A percentile compares a stretch with the other conserved stretches of the same genome.
Conservation (phyloP, 176 grass and related monocot genomes). For the Oryza officinalis region DNA sequence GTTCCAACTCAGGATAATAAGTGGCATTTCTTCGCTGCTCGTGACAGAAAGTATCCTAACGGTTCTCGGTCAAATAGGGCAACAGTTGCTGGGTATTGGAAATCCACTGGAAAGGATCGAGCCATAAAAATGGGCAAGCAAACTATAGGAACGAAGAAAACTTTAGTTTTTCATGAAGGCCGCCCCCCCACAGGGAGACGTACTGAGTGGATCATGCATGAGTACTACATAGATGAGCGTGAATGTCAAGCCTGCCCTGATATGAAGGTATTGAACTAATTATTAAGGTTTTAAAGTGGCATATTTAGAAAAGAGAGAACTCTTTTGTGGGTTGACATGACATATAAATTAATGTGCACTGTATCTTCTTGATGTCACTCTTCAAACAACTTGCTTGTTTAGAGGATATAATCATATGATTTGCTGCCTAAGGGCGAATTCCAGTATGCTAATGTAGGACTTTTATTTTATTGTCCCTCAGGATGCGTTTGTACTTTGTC, state of each 20-base stretch:
- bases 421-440: constrained; percentile 1
- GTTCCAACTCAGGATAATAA: constrained; percentile 68
- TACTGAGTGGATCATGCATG: constrained; percentile 99
- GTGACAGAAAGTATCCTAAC: constrained; percentile 89
- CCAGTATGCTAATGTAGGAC: constrained; percentile 22
- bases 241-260: constrained; percentile 64
- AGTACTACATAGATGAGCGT: constrained; percentile 73
- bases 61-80: constrained; percentile 74
- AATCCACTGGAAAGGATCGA: constrained; percentile 94
- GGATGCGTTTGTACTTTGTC: constrained; percentile 93
- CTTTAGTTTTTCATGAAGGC: constrained; percentile 93
- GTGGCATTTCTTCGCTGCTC: constrained; percentile 88
- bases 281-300: constrained; percentile 2
- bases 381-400: constrained; percentile 2
- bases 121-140: constrained; percentile 52
- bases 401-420: background rate
- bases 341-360: constrained; percentile 10
- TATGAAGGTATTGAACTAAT: constrained; percentile 58
- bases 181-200: constrained; percentile 72
- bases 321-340: constrained; percentile 5
- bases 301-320: background rate
- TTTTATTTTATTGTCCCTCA: constrained; percentile 33
- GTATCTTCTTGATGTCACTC: background rate
- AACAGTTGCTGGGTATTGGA: constrained; percentile 85
- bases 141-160: constrained; percentile 89